Conservation (phyloP, 768 basidiomycete species). For the Lentinus brumalis region DNA sequence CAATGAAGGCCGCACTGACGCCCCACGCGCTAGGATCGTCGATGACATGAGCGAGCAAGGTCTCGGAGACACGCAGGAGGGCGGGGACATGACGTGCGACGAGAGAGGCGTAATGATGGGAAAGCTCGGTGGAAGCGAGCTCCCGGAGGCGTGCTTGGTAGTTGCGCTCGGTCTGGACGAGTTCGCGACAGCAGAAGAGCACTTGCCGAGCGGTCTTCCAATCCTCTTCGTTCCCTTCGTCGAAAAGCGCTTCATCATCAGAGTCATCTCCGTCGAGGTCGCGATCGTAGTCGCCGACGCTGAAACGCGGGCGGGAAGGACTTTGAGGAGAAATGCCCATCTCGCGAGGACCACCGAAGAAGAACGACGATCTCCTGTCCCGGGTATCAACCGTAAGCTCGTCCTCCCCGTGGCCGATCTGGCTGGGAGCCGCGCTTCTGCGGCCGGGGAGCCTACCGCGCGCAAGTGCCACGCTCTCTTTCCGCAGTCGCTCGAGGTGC, state of each 20-base stretch:
- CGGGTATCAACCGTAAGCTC: constrained; percentile 13
- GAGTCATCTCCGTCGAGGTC: constrained; percentile 21
- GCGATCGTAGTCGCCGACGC: constrained; percentile 18
- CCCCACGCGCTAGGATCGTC: constrained; percentile 69
- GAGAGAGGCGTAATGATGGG: constrained; percentile 49
- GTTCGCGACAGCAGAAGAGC: constrained; percentile 49
- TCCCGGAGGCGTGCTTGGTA: constrained; percentile 42
- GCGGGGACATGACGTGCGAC: constrained; percentile 54
- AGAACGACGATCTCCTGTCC: constrained; percentile 16
- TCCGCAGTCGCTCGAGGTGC: constrained; percentile 32
- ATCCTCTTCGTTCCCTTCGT: constrained; percentile 28
- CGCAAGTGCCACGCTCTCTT: constrained; percentile 24
- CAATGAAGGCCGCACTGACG: constrained; percentile 60
- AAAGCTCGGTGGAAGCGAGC: constrained; percentile 40
- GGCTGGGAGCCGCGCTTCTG: constrained; percentile 15
- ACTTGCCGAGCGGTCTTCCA: constrained; percentile 44
- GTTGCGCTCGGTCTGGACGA: constrained; percentile 48
- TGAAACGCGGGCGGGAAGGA: constrained; percentile 17
- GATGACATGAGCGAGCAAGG: constrained; percentile 51
- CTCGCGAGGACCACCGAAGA: constrained; percentile 19
- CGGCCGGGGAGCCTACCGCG: constrained; percentile 17
- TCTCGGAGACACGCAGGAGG: constrained; percentile 52
- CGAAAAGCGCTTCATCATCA: constrained; percentile 20
- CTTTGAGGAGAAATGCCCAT: constrained; percentile 17
- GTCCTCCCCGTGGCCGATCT: constrained; percentile 21